Conservation (phyloP, 23 red algal genomes). For the Agarophyton chilense region DNA sequence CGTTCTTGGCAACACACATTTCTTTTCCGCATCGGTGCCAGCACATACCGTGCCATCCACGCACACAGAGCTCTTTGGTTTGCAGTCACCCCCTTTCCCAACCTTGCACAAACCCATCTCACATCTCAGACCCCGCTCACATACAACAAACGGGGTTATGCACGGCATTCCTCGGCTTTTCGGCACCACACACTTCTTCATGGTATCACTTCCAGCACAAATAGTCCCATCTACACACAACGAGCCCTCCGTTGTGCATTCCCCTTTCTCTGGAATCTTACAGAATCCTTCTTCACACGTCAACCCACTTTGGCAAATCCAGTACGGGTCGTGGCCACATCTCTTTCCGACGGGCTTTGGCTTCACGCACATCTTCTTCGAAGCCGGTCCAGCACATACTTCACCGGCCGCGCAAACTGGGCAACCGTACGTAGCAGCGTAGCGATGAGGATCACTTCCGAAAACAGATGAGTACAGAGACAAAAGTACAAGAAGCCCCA, state of each 20-base stretch:
- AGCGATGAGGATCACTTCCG: too few species aligned
- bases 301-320: slow-evolving; percentile 39
- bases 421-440: background rate
- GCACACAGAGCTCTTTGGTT: background rate
- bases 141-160: slow-evolving; percentile 28
- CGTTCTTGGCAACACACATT: slow-evolving; percentile 31
- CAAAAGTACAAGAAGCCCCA: background rate
- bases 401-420: background rate
- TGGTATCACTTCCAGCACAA: slow-evolving; percentile 14
- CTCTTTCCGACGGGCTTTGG: background rate
- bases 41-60: slow-evolving; percentile 42
- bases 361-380: slow-evolving; percentile 22
- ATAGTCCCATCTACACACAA: background rate
- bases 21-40: slow-evolving; percentile 6
- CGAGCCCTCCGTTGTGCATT: background rate
- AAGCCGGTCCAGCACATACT: slow-evolving; percentile 15
- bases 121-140: slow-evolving; percentile 8
- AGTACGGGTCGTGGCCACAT: slow-evolving; percentile 39
- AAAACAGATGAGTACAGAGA: background rate
- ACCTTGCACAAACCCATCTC: background rate
- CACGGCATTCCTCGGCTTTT: slow-evolving; percentile 6
- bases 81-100: background rate
- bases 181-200: slow-evolving; percentile 47
- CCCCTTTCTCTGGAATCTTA: background rate
- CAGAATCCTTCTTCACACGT: slow-evolving; percentile 16